Conservation (phyloP, 108 stramenopile genomes). For the Cyclotella atomus region DNA sequence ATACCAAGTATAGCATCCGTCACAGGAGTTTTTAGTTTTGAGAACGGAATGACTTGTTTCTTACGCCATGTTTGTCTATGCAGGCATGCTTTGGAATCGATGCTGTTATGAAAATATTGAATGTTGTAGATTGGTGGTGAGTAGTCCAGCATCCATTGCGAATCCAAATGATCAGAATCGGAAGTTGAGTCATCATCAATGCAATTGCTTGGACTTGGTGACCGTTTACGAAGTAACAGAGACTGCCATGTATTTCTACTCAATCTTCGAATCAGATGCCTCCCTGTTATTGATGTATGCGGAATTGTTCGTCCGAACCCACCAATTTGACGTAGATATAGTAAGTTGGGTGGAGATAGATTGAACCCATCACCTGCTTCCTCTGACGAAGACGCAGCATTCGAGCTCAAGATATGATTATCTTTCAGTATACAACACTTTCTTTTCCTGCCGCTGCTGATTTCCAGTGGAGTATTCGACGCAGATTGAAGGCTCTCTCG, state of each 20-base stretch:
- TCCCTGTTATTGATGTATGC: neutral
- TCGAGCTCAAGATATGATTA: neutral
- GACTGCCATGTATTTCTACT: slow-evolving; percentile 7
- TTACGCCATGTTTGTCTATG: slow-evolving; percentile 35
- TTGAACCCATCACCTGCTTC: neutral
- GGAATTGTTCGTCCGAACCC: neutral
- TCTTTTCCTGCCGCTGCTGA: neutral
- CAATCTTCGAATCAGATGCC: neutral
- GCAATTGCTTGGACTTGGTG: neutral
- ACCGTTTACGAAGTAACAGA: slow-evolving; percentile 4
- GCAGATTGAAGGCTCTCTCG: neutral
- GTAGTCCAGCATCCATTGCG: neutral
- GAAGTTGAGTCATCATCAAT: neutral
- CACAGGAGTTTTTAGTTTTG: slow-evolving; percentile 34
- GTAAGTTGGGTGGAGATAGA: neutral
- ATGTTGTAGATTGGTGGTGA: slow-evolving; percentile 1
- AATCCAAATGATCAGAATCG: neutral
- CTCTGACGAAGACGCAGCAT: neutral
- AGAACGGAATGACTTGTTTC: slow-evolving; percentile 33
- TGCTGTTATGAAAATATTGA: neutral
- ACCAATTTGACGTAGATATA: slow-evolving; percentile 35
- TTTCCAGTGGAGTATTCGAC: too few species aligned
- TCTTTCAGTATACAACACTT: neutral
- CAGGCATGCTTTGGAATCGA: neutral
- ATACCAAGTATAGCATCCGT: slow-evolving; percentile 47